Percentiles rank a stretch among this genome's conserved stretches.
Evolutionary conservation across 257 asterid genomes (phyloP).

Genomic region (Cynanchum wilfordii): DNA sequence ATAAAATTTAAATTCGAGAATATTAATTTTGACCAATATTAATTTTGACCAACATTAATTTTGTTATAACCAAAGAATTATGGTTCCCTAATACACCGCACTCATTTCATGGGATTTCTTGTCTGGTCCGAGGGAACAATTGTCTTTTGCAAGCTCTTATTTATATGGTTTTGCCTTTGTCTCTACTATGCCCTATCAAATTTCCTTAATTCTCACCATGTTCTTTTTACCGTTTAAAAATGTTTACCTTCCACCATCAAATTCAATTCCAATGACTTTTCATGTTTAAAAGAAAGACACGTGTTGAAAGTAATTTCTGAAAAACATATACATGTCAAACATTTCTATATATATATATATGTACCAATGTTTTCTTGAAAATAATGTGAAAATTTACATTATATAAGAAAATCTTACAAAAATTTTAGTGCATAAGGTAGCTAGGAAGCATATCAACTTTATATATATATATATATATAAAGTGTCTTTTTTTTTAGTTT

Average conservation of each 20-base stretch:
- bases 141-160: slow-evolving; percentile 9
- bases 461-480: too few relatives aligned
- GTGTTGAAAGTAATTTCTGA: too few relatives aligned
- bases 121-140: slow-evolving; percentile 13
- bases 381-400: too few relatives aligned
- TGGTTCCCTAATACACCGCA: not conserved
- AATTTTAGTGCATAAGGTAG: too few relatives aligned
- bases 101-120: slow-evolving; percentile 13
- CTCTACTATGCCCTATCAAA: not conserved
- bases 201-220: not conserved
- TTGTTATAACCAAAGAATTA: not conserved
- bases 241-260: not conserved
- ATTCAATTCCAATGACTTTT: not conserved
- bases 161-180: slow-evolving; percentile 14
- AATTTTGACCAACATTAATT: not conserved
- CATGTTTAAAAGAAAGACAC: not conserved
- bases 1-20: too few relatives aligned
- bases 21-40: too few relatives aligned
- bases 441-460: too few relatives aligned
- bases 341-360: too few relatives aligned
- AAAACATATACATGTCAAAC: too few relatives aligned
- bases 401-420: too few relatives aligned
- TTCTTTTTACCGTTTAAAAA: not conserved
- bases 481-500: too few relatives aligned
- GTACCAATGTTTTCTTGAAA: too few relatives aligned